Percentiles rank a stretch among this genome's conserved stretches.
Conservation (phyloP, 108 stramenopile species). For the Cyclotella kingstonii region DNA sequence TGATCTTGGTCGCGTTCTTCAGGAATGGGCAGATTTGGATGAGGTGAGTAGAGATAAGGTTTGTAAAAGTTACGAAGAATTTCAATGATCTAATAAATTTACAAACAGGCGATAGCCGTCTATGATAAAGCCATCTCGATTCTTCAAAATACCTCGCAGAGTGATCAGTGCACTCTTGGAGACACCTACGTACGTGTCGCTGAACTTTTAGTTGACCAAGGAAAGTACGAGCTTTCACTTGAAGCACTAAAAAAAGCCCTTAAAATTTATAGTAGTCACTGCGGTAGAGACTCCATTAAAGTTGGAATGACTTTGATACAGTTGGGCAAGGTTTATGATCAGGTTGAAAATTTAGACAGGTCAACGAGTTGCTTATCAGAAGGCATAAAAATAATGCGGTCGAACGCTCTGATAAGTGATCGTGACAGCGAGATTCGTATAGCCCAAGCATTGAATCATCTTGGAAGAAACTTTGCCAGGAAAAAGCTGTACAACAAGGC, state of each 20-base stretch:
- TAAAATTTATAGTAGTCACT: slow-evolving; percentile 49
- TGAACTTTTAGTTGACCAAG: slow-evolving; percentile 30
- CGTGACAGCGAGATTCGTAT: slow-evolving; percentile 51
- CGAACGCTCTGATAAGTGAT: slow-evolving; percentile 43
- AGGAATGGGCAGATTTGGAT: slow-evolving; percentile 31
- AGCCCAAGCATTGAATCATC: slow-evolving; percentile 50
- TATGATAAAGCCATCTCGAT: slow-evolving; percentile 40
- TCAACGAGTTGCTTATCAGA: slow-evolving; percentile 62
- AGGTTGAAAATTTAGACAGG: slow-evolving; percentile 55
- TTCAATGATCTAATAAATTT: too few relatives aligned
- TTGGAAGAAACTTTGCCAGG: slow-evolving; percentile 55
- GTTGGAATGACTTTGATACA: slow-evolving; percentile 63
- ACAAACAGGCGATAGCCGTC: slow-evolving; percentile 24
- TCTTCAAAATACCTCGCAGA: slow-evolving; percentile 13
- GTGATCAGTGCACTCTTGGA: slow-evolving; percentile 13
- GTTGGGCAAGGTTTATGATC: slow-evolving; percentile 60
- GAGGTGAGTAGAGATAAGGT: slow-evolving; percentile 23
- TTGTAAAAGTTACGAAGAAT: too few relatives aligned
- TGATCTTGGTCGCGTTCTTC: slow-evolving; percentile 32
- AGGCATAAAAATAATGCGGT: slow-evolving; percentile 53
- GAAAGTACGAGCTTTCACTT: slow-evolving; percentile 52
- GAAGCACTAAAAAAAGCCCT: slow-evolving; percentile 61
- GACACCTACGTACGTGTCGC: slow-evolving; percentile 25
- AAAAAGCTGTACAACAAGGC: slow-evolving; percentile 43
- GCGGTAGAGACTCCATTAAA: slow-evolving; percentile 53